Evolutionary conservation across 2,329 filamentous ascomycete genomes (phyloP), one percentile per base, ranked within the genome.

Genomic region (Paraconiothyrium brasiliense): DNA sequence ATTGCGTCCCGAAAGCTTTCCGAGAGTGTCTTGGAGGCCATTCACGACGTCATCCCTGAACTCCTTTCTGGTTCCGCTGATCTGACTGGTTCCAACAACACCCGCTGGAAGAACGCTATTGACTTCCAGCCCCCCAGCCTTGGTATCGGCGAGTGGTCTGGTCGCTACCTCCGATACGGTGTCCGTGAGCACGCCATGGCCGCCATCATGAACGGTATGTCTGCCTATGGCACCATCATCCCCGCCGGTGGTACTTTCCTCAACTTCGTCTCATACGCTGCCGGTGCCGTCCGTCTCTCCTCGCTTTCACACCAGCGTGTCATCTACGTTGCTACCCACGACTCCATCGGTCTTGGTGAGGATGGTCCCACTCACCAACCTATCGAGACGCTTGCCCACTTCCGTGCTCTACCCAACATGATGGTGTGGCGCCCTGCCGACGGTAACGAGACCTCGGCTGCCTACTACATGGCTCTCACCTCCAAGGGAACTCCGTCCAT

Each of bases 391-490:
- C 89, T 98, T 67, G 91, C 94, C 63, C 95, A 98, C 85, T 98
- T 98, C 93, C 94, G 95, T 81, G 95, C 95, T 69, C 89, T 98
- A 73, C 95, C 95, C 78, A 99, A 99, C 90, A 92, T 91, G 87
- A 97, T 98, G 92, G 94, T 98, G 76, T 98, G 95, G 95, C 94
- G 95, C 79, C 95, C 95, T 71, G 94, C 95, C 75, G 95, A 98
- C 78, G 94, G 94, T 77, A 98, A 98, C 86, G 95, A 99, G 91
- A 95, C 92, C 74, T 96, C 92, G 78, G 94, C 93, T 76, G 94
- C 95, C 71, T 99, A 98, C 89, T 98, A 98, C 85, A 87, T 97
- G 76, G 92, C 94, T 54, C 85, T 99, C 71, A 97, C 92, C 70
- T 91, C 92, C 75, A 92, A 93, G 84, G 85, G 90, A 82, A 97